phyloP scores from a whole-genome alignment of 164 flowering plant species.

The Liriodendron chinense region DNA sequence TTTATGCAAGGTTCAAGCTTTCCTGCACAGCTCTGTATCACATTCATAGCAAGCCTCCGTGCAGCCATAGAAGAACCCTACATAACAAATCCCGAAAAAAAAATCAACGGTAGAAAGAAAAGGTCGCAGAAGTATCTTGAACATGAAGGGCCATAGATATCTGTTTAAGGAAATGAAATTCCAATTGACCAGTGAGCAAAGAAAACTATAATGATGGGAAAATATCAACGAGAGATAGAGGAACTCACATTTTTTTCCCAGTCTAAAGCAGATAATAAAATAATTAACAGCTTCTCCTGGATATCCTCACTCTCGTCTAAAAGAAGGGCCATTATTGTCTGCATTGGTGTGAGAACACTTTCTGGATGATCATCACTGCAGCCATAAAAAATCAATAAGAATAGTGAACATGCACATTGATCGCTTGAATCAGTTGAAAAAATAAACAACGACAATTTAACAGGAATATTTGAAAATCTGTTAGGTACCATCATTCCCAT shows the following conservation, averaged over 20 bases:
- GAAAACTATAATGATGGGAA: neutral
- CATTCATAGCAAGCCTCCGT: slow-evolving; percentile 88
- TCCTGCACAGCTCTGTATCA: slow-evolving; percentile 69
- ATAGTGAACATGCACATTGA: neutral
- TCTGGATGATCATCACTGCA: slow-evolving; percentile 94
- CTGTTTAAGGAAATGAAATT: neutral
- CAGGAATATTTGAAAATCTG: too few relatives aligned
- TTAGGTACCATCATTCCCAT: too few relatives aligned
- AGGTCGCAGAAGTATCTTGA: slow-evolving; percentile 7
- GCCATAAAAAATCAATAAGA: slow-evolving; percentile 7
- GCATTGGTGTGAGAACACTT: slow-evolving; percentile 75
- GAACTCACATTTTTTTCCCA: slow-evolving; percentile 60
- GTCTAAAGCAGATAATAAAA: slow-evolving; percentile 65
- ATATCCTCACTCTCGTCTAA: slow-evolving; percentile 96
- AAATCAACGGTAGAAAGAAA: slow-evolving; percentile 14
- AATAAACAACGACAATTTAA: too few relatives aligned
- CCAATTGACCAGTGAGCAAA: slow-evolving; percentile 4
- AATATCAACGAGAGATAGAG: slow-evolving; percentile 1
- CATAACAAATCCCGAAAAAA: slow-evolving; percentile 18
- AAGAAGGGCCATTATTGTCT: slow-evolving; percentile 84
- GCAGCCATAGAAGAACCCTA: slow-evolving; percentile 70
- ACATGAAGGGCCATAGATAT: slow-evolving; percentile 1
- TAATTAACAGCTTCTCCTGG: slow-evolving; percentile 59
- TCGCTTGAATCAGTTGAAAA: too few relatives aligned
- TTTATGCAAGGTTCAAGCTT: slow-evolving; percentile 85